phyloP scores from a whole-genome alignment of 192 early-diverging fungal species.

The Jimgerdemannia flammicorona region DNA sequence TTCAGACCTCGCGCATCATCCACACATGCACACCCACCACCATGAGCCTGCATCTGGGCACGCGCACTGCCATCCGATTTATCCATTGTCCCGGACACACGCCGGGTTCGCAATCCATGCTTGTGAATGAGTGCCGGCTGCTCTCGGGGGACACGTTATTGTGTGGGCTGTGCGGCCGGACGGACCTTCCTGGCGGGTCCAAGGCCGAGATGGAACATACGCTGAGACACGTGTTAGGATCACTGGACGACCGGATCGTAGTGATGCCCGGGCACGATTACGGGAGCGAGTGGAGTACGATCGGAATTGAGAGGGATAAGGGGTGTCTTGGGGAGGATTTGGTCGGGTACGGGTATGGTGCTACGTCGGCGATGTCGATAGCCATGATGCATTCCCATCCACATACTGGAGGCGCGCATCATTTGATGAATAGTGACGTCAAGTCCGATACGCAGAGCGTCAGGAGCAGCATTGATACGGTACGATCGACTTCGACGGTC shows the following conservation, averaged over 20 bases:
- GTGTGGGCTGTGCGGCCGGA: conserved; percentile 76
- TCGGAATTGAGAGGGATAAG: conserved; percentile 48
- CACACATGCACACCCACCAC: conserved; percentile 26
- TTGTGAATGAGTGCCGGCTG: conserved; percentile 71
- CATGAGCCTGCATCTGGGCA: conserved; percentile 28
- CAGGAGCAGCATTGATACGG: background rate
- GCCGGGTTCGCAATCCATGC: conserved; percentile 77
- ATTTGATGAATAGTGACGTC: background rate
- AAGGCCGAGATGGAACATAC: conserved; percentile 62
- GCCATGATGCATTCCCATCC: background rate
- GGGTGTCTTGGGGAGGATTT: conserved; percentile 38
- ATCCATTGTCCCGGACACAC: conserved; percentile 95
- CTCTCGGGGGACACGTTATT: conserved; percentile 84
- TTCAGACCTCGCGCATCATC: conserved; percentile 20
- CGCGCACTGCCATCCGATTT: conserved; percentile 56
- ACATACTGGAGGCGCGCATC: background rate
- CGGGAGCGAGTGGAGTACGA: conserved; percentile 80
- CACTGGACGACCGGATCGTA: conserved; percentile 57
- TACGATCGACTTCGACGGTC: background rate
- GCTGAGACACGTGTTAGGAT: conserved; percentile 55
- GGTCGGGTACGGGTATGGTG: conserved; percentile 27
- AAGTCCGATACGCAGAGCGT: background rate
- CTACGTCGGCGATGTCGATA: background rate
- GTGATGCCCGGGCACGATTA: conserved; percentile 94
- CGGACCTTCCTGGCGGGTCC: conserved; percentile 79